Evolutionary conservation across 768 basidiomycete species (phyloP).

Genomic region (Cytidiella melzeri): DNA sequence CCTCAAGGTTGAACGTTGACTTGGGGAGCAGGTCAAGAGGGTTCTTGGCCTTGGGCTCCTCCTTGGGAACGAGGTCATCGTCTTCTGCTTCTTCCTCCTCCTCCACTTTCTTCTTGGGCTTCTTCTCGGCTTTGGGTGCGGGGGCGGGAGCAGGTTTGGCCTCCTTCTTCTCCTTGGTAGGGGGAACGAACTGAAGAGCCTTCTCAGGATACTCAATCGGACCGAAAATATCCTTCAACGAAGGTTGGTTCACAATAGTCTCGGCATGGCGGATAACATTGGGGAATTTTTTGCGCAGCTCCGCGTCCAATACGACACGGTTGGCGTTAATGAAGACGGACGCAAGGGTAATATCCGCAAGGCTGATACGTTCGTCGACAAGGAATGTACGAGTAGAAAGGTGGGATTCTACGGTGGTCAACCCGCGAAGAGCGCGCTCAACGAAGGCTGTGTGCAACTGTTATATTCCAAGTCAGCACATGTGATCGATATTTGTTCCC

Average conservation of each 20-base stretch:
- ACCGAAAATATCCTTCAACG: constrained; percentile 62
- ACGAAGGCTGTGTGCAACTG: constrained; percentile 53
- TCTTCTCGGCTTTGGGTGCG: constrained; percentile 37
- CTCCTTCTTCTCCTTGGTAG: constrained; percentile 66
- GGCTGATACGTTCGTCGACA: constrained; percentile 89
- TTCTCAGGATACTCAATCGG: constrained; percentile 60
- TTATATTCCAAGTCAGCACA: background rate
- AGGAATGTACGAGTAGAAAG: constrained; percentile 81
- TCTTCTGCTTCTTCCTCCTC: constrained; percentile 53
- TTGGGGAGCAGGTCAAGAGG: constrained; percentile 90
- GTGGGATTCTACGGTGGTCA: constrained; percentile 67
- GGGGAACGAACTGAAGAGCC: constrained; percentile 62
- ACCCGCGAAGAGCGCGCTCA: constrained; percentile 49
- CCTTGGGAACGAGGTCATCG: constrained; percentile 61
- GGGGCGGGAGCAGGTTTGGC: constrained; percentile 24
- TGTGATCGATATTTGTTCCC: background rate
- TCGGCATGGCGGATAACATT: constrained; percentile 81
- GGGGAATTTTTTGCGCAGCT: constrained; percentile 58
- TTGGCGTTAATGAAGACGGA: constrained; percentile 49
- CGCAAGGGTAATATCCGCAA: constrained; percentile 80
- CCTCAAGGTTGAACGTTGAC: constrained; percentile 82
- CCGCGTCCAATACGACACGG: constrained; percentile 55
- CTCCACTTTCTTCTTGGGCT: constrained; percentile 51
- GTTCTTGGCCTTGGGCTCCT: constrained; percentile 90
- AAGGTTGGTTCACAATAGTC: constrained; percentile 82